Percentiles rank a stretch among this genome's conserved stretches.
phyloP scores from a whole-genome alignment of 108 stramenopile genomes.

The Conticribra weissflogii region DNA sequence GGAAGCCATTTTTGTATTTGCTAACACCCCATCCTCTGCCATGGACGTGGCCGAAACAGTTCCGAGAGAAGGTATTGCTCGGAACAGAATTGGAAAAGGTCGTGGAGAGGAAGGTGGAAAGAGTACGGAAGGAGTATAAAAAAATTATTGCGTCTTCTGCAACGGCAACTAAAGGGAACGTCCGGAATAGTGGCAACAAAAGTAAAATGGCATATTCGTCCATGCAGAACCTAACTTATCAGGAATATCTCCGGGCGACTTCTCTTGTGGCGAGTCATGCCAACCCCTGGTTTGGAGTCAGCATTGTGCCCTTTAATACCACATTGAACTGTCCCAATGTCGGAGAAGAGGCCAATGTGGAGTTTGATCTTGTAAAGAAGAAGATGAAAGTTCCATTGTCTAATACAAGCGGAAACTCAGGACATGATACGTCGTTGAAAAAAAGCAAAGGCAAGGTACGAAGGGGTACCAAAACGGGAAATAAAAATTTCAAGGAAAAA shows the following conservation, averaged over 20 bases:
- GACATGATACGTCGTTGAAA: no score
- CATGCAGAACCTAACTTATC: slow-evolving; percentile 23
- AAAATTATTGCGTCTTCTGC: no score
- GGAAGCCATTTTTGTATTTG: slow-evolving; percentile 26
- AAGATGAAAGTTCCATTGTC: no score
- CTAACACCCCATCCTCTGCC: slow-evolving; percentile 31
- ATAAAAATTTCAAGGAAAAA: no score
- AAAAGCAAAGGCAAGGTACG: no score
- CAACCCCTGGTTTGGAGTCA: slow-evolving; percentile 36
- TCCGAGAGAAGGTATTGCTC: slow-evolving; percentile 7
- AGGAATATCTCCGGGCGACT: slow-evolving; percentile 29
- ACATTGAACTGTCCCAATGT: slow-evolving; percentile 23
- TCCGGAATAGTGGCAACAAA: background rate
- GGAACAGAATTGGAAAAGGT: slow-evolving; percentile 27
- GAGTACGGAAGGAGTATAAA: slow-evolving; percentile 19
- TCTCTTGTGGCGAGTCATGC: slow-evolving; percentile 27
- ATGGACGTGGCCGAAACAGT: slow-evolving; percentile 12
- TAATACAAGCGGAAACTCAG: no score
- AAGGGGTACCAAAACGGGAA: no score
- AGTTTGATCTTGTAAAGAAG: slow-evolving; percentile 23
- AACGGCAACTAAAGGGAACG: no score
- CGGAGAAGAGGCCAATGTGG: slow-evolving; percentile 16
- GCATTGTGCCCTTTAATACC: slow-evolving; percentile 30
- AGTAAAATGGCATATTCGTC: background rate
- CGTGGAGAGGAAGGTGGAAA: slow-evolving; percentile 19